Evolutionary conservation across 306 rosid species (phyloP).

Genomic region (Prunus davidiana): DNA sequence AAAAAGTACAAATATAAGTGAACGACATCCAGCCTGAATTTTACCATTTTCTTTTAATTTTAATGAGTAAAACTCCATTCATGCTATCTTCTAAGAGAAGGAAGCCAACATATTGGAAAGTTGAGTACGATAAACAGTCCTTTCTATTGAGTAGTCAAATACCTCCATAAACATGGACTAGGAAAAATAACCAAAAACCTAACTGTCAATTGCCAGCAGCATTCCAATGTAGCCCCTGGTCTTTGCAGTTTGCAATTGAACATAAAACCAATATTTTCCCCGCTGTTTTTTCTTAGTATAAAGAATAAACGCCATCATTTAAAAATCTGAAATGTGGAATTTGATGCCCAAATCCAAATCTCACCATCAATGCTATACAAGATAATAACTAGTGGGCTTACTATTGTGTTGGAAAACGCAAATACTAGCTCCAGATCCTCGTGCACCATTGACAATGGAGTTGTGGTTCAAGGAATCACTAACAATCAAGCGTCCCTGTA

Average conservation of each 20-base stretch:
- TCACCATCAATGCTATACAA: neutral
- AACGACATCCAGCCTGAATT: slow-evolving; percentile 1
- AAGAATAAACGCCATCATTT: neutral
- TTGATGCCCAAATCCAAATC: neutral
- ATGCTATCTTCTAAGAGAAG: neutral
- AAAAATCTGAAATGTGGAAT: neutral
- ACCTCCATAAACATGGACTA: neutral
- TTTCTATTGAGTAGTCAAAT: neutral
- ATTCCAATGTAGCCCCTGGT: neutral
- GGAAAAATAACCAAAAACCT: neutral
- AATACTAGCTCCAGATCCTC: slow-evolving; percentile 91
- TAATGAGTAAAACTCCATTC: neutral
- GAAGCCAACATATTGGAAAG: neutral
- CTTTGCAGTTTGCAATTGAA: neutral
- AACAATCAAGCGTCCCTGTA: slow-evolving; percentile 78
- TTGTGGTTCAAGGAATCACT: slow-evolving; percentile 92
- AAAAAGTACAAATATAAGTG: slow-evolving; percentile 9
- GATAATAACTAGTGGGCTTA: slow-evolving; percentile 19
- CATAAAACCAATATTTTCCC: neutral
- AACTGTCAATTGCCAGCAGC: neutral
- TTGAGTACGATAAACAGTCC: neutral
- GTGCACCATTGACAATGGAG: slow-evolving; percentile 88
- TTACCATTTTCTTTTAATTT: neutral
- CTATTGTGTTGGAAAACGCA: slow-evolving; percentile 86
- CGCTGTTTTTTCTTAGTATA: neutral